Conservation (phyloP, 192 early-diverging fungal genomes). For the Coemansia sp. region DNA sequence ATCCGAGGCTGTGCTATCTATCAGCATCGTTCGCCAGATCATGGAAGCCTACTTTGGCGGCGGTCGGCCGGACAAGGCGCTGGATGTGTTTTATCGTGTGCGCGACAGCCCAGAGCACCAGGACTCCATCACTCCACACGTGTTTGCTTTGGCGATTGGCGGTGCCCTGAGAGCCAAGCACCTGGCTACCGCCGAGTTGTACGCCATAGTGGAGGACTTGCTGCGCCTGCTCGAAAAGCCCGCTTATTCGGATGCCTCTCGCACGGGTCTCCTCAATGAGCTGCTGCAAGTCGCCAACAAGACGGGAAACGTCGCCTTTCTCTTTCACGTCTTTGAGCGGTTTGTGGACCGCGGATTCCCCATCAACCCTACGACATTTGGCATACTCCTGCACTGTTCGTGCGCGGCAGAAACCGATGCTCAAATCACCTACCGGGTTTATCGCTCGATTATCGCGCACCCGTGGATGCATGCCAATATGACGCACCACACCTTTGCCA, state of each 20-base stretch:
- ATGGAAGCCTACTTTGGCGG: conserved; percentile 39
- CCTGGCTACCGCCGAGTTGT: conserved; percentile 4
- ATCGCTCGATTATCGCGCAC: conserved; percentile 16
- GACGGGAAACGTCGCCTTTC: conserved; percentile 7
- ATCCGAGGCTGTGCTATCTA: not conserved
- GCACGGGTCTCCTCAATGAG: conserved; percentile 42
- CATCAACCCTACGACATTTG: conserved; percentile 37
- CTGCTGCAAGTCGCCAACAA: conserved; percentile 20
- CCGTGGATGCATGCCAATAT: not conserved
- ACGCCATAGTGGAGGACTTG: conserved; percentile 22
- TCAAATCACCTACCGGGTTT: conserved; percentile 14
- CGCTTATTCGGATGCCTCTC: conserved; percentile 1
- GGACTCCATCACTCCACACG: conserved; percentile 23
- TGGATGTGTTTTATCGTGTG: conserved; percentile 18
- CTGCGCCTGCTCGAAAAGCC: conserved; percentile 12
- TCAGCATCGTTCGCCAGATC: conserved; percentile 27
- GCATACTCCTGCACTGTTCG: conserved; percentile 28
- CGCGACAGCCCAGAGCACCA: not conserved
- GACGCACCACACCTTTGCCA: conserved; percentile 31
- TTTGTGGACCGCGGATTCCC: conserved; percentile 8
- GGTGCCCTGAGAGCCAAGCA: conserved; percentile 16
- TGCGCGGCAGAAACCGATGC: conserved; percentile 12
- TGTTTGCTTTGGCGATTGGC: conserved; percentile 16
- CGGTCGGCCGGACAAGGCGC: conserved; percentile 25
- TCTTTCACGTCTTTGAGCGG: conserved; percentile 25